Evolutionary conservation across 2,329 filamentous ascomycete species (phyloP), one percentile per base, ranked within the genome.

Genomic region (Endoconidiophora laricicola): DNA sequence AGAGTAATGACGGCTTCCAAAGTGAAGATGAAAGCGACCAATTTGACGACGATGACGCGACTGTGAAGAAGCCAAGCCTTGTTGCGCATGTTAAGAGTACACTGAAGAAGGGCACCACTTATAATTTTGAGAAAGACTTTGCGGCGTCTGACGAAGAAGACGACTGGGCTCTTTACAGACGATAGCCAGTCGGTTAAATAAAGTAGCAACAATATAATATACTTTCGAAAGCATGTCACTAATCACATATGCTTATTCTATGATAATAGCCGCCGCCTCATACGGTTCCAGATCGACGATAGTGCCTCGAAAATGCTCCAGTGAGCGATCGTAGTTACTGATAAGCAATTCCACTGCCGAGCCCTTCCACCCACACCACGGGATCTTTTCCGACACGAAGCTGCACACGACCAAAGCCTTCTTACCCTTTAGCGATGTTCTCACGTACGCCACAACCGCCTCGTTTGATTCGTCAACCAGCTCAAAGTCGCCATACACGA

Each of bases 401-500:
- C 67, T 68, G 53, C 63, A 66, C 10, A 61, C 60, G 2, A 68
- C 53, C 16, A 68, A 57, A 5, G 63, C 66, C 6, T 56, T 55
- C 12, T 59, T 57, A 0, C 63, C 63, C 18, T 57, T 59, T 9
- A 55, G 51, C 2, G 62, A 61, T 45, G 52, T 59, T n/a, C 66
- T 57, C 52, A 57, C 59, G 49, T 67, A 68, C 26, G 65, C 65
- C 53, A 68, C 62, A 29, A 68, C 53, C 51, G 59, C 56, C 7
- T 65, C 58, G 52, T 66, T 59, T 2, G 54, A 49, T 50, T 65
- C 61, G 51, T 53, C 47, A 2, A 53, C 43, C 38, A 47, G 24
- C 9, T 37, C 12, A 29, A 49, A 69, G 49, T 74, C 66, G 0
- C 81, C 81, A 56, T 84, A 83, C 3, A 84, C 73, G 52, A 86